Evolutionary conservation across 805 yeast genomes (phyloP).

Genomic region (Cyberlindnera americana): DNA sequence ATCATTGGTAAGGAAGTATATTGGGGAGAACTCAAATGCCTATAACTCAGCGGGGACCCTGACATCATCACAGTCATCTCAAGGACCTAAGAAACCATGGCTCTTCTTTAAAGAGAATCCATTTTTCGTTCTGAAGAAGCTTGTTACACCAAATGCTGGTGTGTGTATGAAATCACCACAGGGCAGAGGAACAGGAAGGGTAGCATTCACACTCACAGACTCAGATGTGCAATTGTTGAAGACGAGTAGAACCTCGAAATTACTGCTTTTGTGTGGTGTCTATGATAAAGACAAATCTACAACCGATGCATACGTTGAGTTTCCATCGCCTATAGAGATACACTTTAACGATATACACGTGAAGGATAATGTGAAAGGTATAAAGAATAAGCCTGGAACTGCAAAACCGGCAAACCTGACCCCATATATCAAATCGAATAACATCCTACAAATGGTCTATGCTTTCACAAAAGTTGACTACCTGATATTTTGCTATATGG

Average conservation of each 20-base stretch:
- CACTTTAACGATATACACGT: constrained; percentile 50
- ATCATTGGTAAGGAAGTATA: constrained; percentile 18
- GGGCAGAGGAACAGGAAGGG: constrained; percentile 42
- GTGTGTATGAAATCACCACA: constrained; percentile 37
- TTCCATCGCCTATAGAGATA: constrained; percentile 71
- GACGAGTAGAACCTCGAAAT: constrained; percentile 29
- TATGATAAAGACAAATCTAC: constrained; percentile 24
- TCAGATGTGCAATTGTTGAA: constrained; percentile 40
- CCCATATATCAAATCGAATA: constrained; percentile 36
- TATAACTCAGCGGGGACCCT: too few species aligned
- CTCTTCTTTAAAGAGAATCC: constrained; percentile 51
- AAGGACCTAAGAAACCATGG: constrained; percentile 34
- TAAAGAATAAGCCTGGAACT: constrained; percentile 74
- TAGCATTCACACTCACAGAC: constrained; percentile 40
- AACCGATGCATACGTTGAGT: constrained; percentile 44
- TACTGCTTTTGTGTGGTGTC: constrained; percentile 58
- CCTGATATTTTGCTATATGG: constrained; percentile 56
- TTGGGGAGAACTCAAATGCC: not conserved
- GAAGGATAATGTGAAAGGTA: constrained; percentile 61
- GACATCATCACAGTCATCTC: constrained; percentile 8
- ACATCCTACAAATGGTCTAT: constrained; percentile 50
- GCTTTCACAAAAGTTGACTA: constrained; percentile 52
- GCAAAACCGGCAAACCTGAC: constrained; percentile 82
- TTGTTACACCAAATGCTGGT: constrained; percentile 48
- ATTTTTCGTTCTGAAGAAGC: constrained; percentile 47